These are phyloP conservation scores for Saccharomyces paradoxus DNA, from an alignment of 805 yeast species.

Conservation along the genomic window DNA sequence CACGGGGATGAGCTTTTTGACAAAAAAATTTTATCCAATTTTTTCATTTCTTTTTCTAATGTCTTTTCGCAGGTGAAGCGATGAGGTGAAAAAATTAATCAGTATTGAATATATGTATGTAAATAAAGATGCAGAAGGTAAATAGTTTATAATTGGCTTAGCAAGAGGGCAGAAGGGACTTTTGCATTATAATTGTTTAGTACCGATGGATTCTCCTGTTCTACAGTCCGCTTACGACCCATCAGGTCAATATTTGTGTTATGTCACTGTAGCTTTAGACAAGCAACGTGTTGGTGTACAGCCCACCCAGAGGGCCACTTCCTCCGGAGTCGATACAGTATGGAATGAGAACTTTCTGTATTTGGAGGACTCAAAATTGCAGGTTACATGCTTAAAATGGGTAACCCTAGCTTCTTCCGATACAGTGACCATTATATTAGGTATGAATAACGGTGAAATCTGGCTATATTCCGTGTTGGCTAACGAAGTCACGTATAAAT, in stretches of 20 bases:
- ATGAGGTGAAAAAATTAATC: not conserved
- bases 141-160: not conserved
- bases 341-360: slow-evolving; percentile 30
- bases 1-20: not conserved
- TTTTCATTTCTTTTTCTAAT: not conserved
- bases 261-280: slow-evolving; percentile 60
- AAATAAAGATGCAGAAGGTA: not conserved
- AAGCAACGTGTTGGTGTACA: slow-evolving; percentile 62
- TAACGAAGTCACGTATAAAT: slow-evolving; percentile 46
- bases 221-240: slow-evolving; percentile 52
- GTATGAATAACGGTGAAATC: slow-evolving; percentile 57
- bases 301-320: slow-evolving; percentile 34
- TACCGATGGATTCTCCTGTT: slow-evolving; percentile 10
- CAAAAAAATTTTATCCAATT: not conserved
- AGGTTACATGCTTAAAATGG: slow-evolving; percentile 22
- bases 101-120: not conserved
- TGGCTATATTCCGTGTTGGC: slow-evolving; percentile 61
- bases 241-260: slow-evolving; percentile 53
- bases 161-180: slow-evolving; percentile 1
- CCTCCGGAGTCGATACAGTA: slow-evolving; percentile 31
- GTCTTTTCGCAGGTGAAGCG: slow-evolving; percentile 9
- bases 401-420: slow-evolving; percentile 27
- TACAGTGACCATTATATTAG: slow-evolving; percentile 46
- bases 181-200: not conserved
- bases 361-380: slow-evolving; percentile 20